Conservation (phyloP, 352 stramenopile species). For the Phytophthora rubi region DNA sequence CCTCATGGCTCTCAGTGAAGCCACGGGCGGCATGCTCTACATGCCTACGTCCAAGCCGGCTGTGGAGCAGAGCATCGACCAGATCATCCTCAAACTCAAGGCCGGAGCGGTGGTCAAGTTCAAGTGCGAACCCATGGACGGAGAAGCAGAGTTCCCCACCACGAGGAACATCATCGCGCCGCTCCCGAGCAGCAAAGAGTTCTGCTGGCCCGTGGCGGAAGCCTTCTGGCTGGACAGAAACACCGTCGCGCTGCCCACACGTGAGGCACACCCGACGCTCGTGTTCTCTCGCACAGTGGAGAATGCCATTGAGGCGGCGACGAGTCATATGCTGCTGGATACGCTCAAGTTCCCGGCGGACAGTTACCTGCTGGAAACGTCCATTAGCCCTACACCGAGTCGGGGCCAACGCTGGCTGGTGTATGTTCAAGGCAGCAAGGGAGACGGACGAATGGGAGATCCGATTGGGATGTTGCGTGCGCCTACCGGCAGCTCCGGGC, state of each 20-base stretch:
- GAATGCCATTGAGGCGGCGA: slow-evolving; percentile 80
- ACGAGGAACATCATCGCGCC: slow-evolving; percentile 77
- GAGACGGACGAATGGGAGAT: slow-evolving; percentile 80
- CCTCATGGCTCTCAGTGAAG: slow-evolving; percentile 87
- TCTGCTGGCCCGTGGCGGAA: slow-evolving; percentile 83
- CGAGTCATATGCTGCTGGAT: slow-evolving; percentile 88
- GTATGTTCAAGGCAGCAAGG: slow-evolving; percentile 83
- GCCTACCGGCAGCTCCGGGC: slow-evolving; percentile 14
- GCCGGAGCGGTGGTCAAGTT: slow-evolving; percentile 85
- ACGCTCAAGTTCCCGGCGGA: slow-evolving; percentile 89
- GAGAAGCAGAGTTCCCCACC: slow-evolving; percentile 51
- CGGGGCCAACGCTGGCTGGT: slow-evolving; percentile 85
- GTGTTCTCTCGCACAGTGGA: slow-evolving; percentile 77
- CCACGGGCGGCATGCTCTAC: slow-evolving; percentile 84
- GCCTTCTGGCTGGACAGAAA: slow-evolving; percentile 88
- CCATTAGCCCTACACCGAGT: slow-evolving; percentile 63
- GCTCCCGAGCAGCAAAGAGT: slow-evolving; percentile 81
- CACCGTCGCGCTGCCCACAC: slow-evolving; percentile 69
- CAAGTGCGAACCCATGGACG: slow-evolving; percentile 62
- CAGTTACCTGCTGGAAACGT: slow-evolving; percentile 71
- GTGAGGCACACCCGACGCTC: slow-evolving; percentile 80
- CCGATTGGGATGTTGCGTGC: slow-evolving; percentile 81
- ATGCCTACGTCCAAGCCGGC: slow-evolving; percentile 81
- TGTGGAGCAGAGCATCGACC: slow-evolving; percentile 86
- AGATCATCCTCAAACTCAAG: slow-evolving; percentile 87